These are phyloP conservation scores for Rhipidocladum racemiflorum DNA, from an alignment of 176 grass and related monocot genomes.

Conservation along the genomic window DNA sequence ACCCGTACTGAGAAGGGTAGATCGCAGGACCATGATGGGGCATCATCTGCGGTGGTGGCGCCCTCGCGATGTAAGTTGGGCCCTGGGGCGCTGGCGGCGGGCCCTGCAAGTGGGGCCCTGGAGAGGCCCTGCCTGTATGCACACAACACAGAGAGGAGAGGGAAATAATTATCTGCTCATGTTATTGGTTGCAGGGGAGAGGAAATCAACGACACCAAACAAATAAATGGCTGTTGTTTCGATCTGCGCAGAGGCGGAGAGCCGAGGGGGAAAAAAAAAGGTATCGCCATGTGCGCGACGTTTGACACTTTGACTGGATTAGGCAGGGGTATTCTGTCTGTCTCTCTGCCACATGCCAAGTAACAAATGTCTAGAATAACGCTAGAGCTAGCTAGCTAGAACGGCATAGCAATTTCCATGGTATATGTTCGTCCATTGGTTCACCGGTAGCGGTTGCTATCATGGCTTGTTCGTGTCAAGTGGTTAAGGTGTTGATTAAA, in stretches of 20 bases:
- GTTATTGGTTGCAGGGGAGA: not conserved
- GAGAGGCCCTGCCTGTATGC: constrained; percentile 32
- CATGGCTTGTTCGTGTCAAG: not conserved
- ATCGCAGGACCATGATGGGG: constrained; percentile 16
- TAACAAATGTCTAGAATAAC: not conserved
- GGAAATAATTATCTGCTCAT: not conserved
- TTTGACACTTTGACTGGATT: not conserved
- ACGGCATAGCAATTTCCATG: not conserved
- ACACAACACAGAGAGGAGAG: not conserved
- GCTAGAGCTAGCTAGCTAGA: not conserved
- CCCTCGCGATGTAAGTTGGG: constrained; percentile 37
- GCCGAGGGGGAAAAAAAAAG: not conserved
- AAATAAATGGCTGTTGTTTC: not conserved
- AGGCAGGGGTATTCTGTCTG: not conserved
- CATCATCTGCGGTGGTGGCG: constrained; percentile 43
- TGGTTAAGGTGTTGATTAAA: not conserved
- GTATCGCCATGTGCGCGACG: constrained; percentile 14
- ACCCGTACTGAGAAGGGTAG: constrained; percentile 55
- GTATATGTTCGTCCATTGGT: not conserved
- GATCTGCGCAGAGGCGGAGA: not conserved
- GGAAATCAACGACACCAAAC: not conserved
- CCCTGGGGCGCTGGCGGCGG: constrained; percentile 29
- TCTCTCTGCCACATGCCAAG: not conserved
- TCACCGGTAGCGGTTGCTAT: not conserved
- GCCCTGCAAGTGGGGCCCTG: constrained; percentile 36